A percentile compares a stretch with the other conserved stretches of the same genome.
Evolutionary conservation across 768 basidiomycete species (phyloP).

Genomic region (Epithele typhae): DNA sequence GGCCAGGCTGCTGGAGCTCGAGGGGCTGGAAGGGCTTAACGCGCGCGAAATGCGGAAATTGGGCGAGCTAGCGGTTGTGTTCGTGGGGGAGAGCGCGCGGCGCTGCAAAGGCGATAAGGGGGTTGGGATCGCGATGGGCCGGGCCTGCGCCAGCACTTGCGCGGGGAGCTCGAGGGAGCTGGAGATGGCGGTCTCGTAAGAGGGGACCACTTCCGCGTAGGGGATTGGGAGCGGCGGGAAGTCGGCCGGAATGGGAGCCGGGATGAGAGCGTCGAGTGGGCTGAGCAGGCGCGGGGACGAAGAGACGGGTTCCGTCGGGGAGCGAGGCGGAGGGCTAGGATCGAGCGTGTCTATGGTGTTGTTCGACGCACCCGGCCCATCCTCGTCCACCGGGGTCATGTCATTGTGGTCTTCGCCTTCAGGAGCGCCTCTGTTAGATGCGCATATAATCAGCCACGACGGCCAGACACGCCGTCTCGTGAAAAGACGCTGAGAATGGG

Average conservation of each 20-base stretch:
- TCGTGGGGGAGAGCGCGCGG: not conserved
- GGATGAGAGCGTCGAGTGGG: too few species aligned
- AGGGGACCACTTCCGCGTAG: not conserved
- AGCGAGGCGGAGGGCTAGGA: slow-evolving; percentile 4
- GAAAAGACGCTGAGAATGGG: not conserved
- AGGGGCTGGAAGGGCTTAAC: not conserved
- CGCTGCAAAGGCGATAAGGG: not conserved
- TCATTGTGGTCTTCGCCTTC: slow-evolving; percentile 10
- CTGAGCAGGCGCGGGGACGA: too few species aligned
- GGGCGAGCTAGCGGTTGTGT: not conserved
- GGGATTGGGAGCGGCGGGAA: not conserved
- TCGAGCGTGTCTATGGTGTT: not conserved
- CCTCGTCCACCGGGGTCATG: slow-evolving; percentile 12
- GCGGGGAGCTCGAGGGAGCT: not conserved
- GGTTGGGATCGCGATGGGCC: not conserved
- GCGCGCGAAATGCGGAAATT: not conserved
- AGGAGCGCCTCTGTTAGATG: slow-evolving; percentile 3
- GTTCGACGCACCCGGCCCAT: not conserved
- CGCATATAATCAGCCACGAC: not conserved
- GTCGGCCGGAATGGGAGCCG: too few species aligned
- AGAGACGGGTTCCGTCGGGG: not conserved
- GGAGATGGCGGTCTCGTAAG: too few species aligned
- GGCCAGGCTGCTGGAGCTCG: not conserved
- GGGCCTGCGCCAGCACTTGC: too few species aligned
- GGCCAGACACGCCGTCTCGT: too few species aligned